Evolutionary conservation across 176 grass and related monocot species (phyloP).

Genomic region (Carex cristatella): DNA sequence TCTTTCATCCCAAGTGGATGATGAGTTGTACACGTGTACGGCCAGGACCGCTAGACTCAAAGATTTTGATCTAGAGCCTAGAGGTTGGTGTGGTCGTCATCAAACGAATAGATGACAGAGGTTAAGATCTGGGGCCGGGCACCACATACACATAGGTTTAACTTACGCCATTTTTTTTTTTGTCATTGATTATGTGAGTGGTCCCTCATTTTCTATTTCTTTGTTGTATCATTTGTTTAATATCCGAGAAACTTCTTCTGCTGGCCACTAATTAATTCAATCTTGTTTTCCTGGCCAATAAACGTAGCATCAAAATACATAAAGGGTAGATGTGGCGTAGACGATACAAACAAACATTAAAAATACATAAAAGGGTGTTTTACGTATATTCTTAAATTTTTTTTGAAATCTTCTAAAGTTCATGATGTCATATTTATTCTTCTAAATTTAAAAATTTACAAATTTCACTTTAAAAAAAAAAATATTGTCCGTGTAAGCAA

Average conservation of each 20-base stretch:
- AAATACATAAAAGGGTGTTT: neutral
- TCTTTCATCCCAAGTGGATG: neutral
- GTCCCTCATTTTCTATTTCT: neutral
- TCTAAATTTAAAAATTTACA: no score
- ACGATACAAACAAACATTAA: neutral
- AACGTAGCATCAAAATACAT: neutral
- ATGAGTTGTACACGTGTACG: slow-evolving; percentile 3
- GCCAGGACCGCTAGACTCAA: neutral
- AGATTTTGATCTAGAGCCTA: neutral
- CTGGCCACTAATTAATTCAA: neutral
- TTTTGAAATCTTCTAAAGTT: no score
- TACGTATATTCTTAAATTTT: no score
- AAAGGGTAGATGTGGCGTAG: slow-evolving; percentile 18
- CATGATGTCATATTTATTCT: no score
- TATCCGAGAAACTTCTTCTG: neutral
- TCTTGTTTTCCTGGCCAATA: neutral
- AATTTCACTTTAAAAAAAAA: no score
- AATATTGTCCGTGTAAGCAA: no score
- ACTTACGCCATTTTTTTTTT: neutral
- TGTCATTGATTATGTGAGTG: slow-evolving; percentile 2
- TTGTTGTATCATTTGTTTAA: neutral
- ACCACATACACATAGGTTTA: neutral
- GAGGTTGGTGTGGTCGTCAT: slow-evolving; percentile 1
- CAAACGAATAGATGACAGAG: neutral
- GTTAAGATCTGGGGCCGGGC: neutral